Conservation (phyloP, 1,139 yeast species). For the Eremothecium cymbalariae region DNA sequence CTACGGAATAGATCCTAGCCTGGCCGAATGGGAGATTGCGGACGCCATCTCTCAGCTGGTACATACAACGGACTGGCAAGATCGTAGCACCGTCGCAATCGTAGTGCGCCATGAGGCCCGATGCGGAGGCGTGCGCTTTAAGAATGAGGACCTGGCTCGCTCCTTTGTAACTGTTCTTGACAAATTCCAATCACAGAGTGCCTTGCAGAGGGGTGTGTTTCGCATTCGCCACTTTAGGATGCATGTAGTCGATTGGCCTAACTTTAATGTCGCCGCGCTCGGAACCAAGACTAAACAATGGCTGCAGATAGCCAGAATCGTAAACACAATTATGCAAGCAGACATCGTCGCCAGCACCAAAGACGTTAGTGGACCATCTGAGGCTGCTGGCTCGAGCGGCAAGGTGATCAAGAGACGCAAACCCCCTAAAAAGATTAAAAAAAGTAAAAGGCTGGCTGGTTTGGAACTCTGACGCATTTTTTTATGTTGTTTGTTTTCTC, state of each 20-base stretch:
- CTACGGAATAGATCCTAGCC: constrained; percentile 23
- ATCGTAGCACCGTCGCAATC: constrained; percentile 17
- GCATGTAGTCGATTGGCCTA: constrained; percentile 10
- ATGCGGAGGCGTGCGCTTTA: constrained; percentile 25
- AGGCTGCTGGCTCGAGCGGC: not conserved
- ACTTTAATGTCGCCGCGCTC: constrained; percentile 7
- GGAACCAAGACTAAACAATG: constrained; percentile 6
- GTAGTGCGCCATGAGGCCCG: constrained; percentile 24
- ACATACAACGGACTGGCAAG: constrained; percentile 19
- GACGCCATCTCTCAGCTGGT: constrained; percentile 17
- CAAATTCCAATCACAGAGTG: not conserved
- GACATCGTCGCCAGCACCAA: no score
- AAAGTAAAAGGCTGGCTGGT: no score
- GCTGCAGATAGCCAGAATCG: not conserved
- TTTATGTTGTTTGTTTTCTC: no score
- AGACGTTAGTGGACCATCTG: not conserved
- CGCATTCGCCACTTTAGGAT: constrained; percentile 7
- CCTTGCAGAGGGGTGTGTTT: constrained; percentile 8
- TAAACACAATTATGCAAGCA: not conserved
- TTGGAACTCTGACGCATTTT: no score
- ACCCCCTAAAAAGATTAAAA: no score
- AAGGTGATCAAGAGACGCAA: constrained; percentile 1
- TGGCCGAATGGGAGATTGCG: constrained; percentile 27
- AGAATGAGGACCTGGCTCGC: constrained; percentile 13
- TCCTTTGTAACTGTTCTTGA: constrained; percentile 11